Conservation (phyloP, 345 rosid species). For the Carallia brachiata region DNA sequence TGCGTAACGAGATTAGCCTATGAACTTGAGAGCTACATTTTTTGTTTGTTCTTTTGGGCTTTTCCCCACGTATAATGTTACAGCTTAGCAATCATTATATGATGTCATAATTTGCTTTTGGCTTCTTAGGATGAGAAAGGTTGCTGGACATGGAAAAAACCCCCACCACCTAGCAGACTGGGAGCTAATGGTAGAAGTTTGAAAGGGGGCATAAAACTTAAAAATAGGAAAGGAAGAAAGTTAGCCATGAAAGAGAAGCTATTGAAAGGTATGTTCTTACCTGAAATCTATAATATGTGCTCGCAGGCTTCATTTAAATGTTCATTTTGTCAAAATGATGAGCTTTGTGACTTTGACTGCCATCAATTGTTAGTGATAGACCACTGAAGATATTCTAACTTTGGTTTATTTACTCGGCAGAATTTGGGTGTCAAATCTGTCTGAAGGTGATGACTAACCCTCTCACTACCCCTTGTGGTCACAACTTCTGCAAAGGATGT, state of each 20-base stretch:
- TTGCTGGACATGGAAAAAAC: constrained; percentile 25
- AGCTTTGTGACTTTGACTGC: neutral
- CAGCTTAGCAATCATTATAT: neutral
- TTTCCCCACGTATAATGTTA: too few relatives aligned
- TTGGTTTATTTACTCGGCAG: constrained; percentile 26
- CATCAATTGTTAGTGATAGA: neutral
- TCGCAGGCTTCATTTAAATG: neutral
- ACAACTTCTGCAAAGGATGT: constrained; percentile 69
- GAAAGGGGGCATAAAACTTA: constrained; percentile 2
- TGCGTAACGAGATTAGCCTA: too few relatives aligned
- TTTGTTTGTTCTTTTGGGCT: neutral
- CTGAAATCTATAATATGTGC: neutral
- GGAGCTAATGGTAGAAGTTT: constrained; percentile 2
- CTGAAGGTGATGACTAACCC: constrained; percentile 54
- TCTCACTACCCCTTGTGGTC: constrained; percentile 69
- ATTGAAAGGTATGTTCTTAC: constrained; percentile 8
- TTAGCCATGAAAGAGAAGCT: constrained; percentile 1
- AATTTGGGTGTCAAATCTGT: constrained; percentile 53
- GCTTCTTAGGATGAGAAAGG: constrained; percentile 11
- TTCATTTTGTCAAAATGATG: neutral
- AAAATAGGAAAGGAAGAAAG: neutral
- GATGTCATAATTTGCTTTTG: neutral
- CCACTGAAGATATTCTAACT: neutral
- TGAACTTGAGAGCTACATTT: too few relatives aligned
- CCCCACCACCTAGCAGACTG: constrained; percentile 17